Conservation (phyloP, 805 yeast genomes). For the Schwanniomyces vanrijiae region DNA sequence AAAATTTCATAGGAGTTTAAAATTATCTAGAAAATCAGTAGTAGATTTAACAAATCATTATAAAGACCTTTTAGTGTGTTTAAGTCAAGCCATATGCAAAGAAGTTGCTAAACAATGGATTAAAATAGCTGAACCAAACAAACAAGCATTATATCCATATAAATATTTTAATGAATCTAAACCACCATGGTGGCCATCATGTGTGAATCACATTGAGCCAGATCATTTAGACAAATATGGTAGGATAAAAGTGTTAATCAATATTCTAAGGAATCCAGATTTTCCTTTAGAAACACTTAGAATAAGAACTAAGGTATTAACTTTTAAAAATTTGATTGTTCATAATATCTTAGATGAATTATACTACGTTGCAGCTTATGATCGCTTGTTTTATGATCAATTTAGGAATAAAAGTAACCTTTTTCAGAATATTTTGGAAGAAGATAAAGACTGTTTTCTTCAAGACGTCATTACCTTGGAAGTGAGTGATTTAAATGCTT, state of each 20-base stretch:
- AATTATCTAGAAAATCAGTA: conserved; percentile 2
- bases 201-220: conserved; percentile 65
- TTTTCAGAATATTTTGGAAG: conserved; percentile 3
- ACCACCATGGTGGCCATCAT: conserved; percentile 74
- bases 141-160: conserved; percentile 65
- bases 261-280: conserved; percentile 27
- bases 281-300: conserved; percentile 12
- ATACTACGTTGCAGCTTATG: conserved; percentile 25
- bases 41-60: conserved; percentile 14
- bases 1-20: not conserved
- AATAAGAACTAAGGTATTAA: conserved; percentile 8
- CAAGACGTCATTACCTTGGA: conserved; percentile 5
- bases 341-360: conserved; percentile 21
- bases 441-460: conserved; percentile 3
- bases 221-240: conserved; percentile 67
- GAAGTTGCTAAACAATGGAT: conserved; percentile 68
- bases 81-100: conserved; percentile 47
- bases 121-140: conserved; percentile 60
- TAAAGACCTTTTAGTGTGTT: conserved; percentile 12
- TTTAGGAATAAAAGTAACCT: conserved; percentile 7
- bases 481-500: conserved; percentile 13
- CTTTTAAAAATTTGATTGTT: conserved; percentile 9
- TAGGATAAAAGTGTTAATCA: conserved; percentile 49
- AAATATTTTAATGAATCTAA: conserved; percentile 46
- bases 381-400: conserved; percentile 18